These are phyloP conservation scores for Allium sativum DNA, from an alignment of 106 monocot species.

Conservation along the genomic window DNA sequence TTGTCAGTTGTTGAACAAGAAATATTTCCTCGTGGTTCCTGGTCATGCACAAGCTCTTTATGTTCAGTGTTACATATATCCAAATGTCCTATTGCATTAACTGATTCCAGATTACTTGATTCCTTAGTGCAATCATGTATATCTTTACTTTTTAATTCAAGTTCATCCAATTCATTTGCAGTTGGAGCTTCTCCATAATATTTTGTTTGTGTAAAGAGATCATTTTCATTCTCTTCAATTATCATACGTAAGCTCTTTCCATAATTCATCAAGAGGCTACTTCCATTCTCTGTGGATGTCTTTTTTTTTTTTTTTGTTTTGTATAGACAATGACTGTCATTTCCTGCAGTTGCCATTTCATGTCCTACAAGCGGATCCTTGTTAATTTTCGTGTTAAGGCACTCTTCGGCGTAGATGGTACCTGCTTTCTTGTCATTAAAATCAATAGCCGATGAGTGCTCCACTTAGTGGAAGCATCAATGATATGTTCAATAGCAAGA, in stretches of 20 bases:
- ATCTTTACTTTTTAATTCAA: slow-evolving; percentile 9
- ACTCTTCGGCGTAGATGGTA: slow-evolving; percentile 7
- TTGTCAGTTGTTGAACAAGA: no score
- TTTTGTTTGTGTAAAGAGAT: slow-evolving; percentile 7
- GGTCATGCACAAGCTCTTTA: no score
- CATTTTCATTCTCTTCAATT: slow-evolving; percentile 12
- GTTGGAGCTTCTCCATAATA: slow-evolving; percentile 3
- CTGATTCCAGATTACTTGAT: not conserved
- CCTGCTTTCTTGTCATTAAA: not conserved
- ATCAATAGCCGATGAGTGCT: slow-evolving; percentile 10
- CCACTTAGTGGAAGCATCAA: slow-evolving; percentile 2
- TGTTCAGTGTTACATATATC: no score
- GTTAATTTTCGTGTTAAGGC: not conserved
- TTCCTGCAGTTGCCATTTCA: not conserved
- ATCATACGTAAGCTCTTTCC: slow-evolving; percentile 1
- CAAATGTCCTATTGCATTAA: no score
- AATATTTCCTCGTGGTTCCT: no score
- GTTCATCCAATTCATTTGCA: slow-evolving; percentile 10
- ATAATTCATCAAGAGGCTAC: not conserved
- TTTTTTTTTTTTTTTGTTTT: slow-evolving; percentile 1
- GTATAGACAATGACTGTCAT: not conserved
- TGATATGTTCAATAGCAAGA: slow-evolving; percentile 12
- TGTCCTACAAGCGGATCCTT: not conserved
- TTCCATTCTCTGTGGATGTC: not conserved
- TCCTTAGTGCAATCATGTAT: slow-evolving; percentile 12